Base-by-base conservation (phyloP, 805 yeast genomes). In the Metschnikowia chrysomelidarum region DNA sequence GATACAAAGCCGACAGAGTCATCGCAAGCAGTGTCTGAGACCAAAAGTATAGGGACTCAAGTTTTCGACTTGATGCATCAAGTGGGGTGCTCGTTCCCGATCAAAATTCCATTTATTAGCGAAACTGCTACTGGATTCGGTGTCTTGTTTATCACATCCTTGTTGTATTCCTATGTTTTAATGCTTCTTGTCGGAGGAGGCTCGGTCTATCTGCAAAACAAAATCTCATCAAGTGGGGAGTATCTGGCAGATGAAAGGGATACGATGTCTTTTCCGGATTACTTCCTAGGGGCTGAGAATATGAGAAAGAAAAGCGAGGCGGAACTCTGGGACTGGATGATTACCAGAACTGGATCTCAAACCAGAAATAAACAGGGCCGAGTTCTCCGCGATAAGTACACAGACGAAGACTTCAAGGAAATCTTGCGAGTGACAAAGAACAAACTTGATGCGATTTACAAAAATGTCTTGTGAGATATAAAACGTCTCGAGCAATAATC, bases 321-420 rank as follows among this genome's bases (percentile, higher is more conserved):
- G 3, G 29, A 32, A 14, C 27, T 49, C 32, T 49, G 53, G 53
- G 39, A 44, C 16, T 49, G 51, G 51, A 36, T 49, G 5, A 29
- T 29, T 13, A 32, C 36, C 13, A 38, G 51, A 19, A 38, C 41
- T 4, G 46, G 36, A 13, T 33, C 27, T 12, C 21, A 19, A 4
- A 11, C 16, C 12, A 19, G 19, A 16, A 19, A 16, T 5, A 16
- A 5, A 5, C 20, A 11, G 11, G 23, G 16, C 4, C 8, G 24
- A 7, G 14, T 10, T 7, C 27, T 27, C 8, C 20, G 24, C 15
- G 33, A 32, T 20, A 19, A 28, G 12, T 32, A 27, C 23, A 33
- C 32, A 18, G 27, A 33, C 15, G 39, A 38, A 12, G 43, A 42
- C 26, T 41, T 46, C 24, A 36, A 34, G 16, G 49, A 46, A 24